Percentiles rank a stretch among this genome's conserved stretches.
phyloP scores from a whole-genome alignment of 1,284 basidiomycete genomes.

The Exsudoporus floridanus region DNA sequence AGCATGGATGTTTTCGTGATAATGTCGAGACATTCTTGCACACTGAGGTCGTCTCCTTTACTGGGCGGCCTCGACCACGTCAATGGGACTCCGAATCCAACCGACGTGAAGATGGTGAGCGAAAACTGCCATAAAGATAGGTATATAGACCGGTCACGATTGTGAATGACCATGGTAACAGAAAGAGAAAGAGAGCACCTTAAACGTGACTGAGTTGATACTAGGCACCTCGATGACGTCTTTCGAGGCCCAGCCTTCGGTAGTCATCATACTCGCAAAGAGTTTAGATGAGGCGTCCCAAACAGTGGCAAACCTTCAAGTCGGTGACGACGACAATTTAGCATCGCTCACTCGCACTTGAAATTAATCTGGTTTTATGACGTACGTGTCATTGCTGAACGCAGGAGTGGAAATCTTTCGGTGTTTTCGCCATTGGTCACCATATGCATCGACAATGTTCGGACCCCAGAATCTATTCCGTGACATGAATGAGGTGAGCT shows the following conservation, averaged over 20 bases:
- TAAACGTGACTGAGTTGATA: constrained; percentile 45
- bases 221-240: constrained; percentile 38
- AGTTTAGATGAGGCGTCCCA: constrained; percentile 44
- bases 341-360: not conserved
- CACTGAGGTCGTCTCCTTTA: constrained; percentile 41
- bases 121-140: constrained; percentile 42
- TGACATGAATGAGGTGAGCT: not conserved
- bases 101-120: constrained; percentile 48
- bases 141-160: too few relatives aligned
- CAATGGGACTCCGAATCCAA: constrained; percentile 52
- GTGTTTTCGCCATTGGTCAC: constrained; percentile 49
- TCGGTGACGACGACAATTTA: not conserved
- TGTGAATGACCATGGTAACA: too few relatives aligned
- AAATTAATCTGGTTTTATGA: too few relatives aligned
- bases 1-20: constrained; percentile 39
- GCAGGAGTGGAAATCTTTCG: constrained; percentile 49
- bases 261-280: constrained; percentile 46
- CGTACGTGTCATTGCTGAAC: constrained; percentile 48
- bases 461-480: constrained; percentile 49
- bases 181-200: constrained; percentile 41
- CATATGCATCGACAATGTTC: constrained; percentile 44
- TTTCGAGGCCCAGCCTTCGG: constrained; percentile 44
- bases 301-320: constrained; percentile 43
- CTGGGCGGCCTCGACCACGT: constrained; percentile 41
- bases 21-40: constrained; percentile 46